A percentile compares a stretch with the other conserved stretches of the same genome.
These are phyloP conservation scores for Avena sativa DNA, from an alignment of 176 grass and related monocot species.

Conservation along the genomic window DNA sequence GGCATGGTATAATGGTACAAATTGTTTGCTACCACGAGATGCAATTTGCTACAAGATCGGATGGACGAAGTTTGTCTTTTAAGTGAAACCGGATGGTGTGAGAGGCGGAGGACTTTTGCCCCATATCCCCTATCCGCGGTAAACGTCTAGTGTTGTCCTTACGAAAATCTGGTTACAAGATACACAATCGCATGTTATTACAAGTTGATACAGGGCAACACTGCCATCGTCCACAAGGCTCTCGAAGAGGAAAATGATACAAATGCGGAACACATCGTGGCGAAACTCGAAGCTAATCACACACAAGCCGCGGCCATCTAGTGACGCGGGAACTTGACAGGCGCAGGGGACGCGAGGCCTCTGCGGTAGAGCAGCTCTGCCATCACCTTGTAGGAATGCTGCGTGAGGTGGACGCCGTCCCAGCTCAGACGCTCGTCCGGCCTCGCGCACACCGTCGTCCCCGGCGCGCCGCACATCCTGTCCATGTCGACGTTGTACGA, in stretches of 20 bases:
- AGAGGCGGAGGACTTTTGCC: too few species aligned
- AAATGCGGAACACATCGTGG: not conserved
- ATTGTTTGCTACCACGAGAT: too few species aligned
- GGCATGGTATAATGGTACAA: too few species aligned
- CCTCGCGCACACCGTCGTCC: constrained; percentile 54
- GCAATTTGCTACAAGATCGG: too few species aligned
- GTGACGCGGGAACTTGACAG: constrained; percentile 12
- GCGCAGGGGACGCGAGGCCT: constrained; percentile 35
- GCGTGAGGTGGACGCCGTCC: constrained; percentile 93
- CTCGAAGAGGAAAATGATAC: not conserved
- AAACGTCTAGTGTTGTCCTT: too few species aligned
- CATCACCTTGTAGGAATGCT: constrained; percentile 58
- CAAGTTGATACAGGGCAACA: not conserved
- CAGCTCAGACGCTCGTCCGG: constrained; percentile 62
- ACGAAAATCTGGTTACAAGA: too few species aligned
- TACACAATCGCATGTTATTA: too few species aligned
- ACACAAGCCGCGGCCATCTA: not conserved
- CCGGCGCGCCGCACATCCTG: constrained; percentile 59
- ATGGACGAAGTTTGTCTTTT: too few species aligned
- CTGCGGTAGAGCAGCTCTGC: constrained; percentile 34
- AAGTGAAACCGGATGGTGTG: too few species aligned
- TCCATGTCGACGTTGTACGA: constrained; percentile 61
- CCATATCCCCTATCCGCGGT: too few species aligned
- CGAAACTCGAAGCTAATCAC: not conserved
- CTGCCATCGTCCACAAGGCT: not conserved